Evolutionary conservation across 2,329 filamentous ascomycete species (phyloP), one percentile per base, ranked within the genome.

Genomic region (Aspergillus versicolor): DNA sequence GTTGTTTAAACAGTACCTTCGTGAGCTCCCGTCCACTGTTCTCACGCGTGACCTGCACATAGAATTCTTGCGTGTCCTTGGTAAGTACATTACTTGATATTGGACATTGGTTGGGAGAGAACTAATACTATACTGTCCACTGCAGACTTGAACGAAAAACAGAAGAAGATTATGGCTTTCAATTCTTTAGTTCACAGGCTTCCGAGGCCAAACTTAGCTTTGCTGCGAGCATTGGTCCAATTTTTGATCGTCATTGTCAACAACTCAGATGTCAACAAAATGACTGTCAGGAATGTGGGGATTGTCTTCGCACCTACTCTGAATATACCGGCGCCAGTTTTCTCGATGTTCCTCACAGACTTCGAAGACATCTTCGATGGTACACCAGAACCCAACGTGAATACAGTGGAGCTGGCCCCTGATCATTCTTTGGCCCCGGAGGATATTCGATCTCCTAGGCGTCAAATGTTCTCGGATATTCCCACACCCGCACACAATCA

Each of bases 221-320:
- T 99, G 43, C 81, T 99, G 40, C 88, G 89, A 67, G 92, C 95
- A 61, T 79, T 99, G 54, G 90, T 93, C 47, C 86, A 89, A 3
- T 97, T 96, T 76, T 77, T 99, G 66, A 91, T 96, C 70, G 88
- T 89, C 68, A 93, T 99, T 66, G 91, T 97, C 69, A 92, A 94
- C 74, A 92, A 97, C 66, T 82, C 91, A 6, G 88, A 90, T 65
- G 81, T 89, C 61, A 99, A 99, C 79, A 97, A 97, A 81, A 99
- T 99, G 94, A 97, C 90, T 11, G 90, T 97, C 52, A 88, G 93
- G 63, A 99, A 99, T 69, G 91, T 99, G 54, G 93, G 94, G 62
- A 97, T 99, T 66, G 93, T 99, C 56, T 99, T 99, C 74, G 96
- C 94, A 15, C 94, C 94, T 0, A 97, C 94, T 0, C 82, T 99